Conservation (phyloP, 75 land plant species). For the Pinus tabuliformis region DNA sequence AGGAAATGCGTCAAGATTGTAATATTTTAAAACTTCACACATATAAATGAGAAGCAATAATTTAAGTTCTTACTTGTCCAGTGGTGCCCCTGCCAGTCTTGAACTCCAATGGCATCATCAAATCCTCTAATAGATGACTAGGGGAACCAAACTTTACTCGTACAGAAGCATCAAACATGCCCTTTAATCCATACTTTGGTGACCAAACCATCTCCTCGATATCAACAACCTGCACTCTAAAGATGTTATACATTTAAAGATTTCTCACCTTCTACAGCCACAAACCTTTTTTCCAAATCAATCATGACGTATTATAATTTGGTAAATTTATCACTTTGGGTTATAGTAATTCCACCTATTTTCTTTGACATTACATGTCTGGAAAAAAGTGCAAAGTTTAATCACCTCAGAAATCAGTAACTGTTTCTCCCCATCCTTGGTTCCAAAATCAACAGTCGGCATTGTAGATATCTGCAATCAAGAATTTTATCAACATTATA, state of each 20-base stretch:
- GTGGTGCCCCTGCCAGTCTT: slow-evolving; percentile 79
- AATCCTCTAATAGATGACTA: slow-evolving; percentile 14
- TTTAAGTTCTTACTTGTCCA: slow-evolving; percentile 65
- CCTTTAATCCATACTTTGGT: slow-evolving; percentile 91
- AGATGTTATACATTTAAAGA: background rate
- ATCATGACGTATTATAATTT: background rate
- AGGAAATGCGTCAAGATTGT: background rate
- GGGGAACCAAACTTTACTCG: slow-evolving; percentile 28
- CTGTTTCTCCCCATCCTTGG: slow-evolving; percentile 30
- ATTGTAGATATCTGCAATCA: slow-evolving; percentile 17
- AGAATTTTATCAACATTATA: background rate
- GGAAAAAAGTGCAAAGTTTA: background rate
- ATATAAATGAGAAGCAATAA: background rate
- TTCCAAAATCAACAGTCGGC: slow-evolving; percentile 58
- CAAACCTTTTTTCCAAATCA: background rate
- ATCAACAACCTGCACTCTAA: slow-evolving; percentile 63
- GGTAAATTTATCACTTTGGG: too few species aligned
- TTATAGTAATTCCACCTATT: background rate
- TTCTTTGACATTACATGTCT: background rate
- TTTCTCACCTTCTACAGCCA: too few species aligned
- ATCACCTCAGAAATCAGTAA: slow-evolving; percentile 53
- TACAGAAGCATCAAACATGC: slow-evolving; percentile 91
- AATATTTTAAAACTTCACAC: background rate
- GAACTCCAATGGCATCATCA: slow-evolving; percentile 77
- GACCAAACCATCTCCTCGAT: slow-evolving; percentile 96